Percentiles rank a stretch among this genome's conserved stretches.
These are phyloP conservation scores for Pleurotus tuoliensis DNA, from an alignment of 768 basidiomycete genomes.

Conservation along the genomic window DNA sequence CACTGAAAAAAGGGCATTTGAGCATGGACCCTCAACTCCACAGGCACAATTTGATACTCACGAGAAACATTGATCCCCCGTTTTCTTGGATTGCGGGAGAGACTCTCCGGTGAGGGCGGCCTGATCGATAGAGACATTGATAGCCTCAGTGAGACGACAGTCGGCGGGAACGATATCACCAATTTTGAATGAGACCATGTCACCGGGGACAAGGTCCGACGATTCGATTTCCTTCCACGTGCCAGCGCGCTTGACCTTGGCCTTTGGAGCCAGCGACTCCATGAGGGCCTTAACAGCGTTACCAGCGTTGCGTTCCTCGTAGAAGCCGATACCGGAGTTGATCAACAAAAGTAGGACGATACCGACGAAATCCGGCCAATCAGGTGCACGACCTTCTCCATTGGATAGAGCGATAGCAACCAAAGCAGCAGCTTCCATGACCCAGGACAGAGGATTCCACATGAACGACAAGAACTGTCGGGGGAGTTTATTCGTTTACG, in stretches of 20 bases:
- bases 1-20: conserved; percentile 38
- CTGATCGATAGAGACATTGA: conserved; percentile 98
- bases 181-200: conserved; percentile 97
- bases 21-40: conserved; percentile 5
- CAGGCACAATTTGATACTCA: conserved; percentile 38
- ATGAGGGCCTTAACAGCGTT: conserved; percentile 99
- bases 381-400: conserved; percentile 80
- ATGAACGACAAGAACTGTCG: conserved; percentile 88
- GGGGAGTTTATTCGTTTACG: no score
- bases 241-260: conserved; percentile 85
- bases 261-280: conserved; percentile 99
- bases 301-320: conserved; percentile 95
- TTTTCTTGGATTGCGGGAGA: conserved; percentile 88
- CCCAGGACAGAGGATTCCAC: conserved; percentile 99
- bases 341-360: conserved; percentile 87
- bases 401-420: conserved; percentile 96
- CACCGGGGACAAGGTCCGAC: conserved; percentile 85
- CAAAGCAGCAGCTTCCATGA: conserved; percentile 96
- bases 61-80: conserved; percentile 98
- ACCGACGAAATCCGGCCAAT: conserved; percentile 98
- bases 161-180: conserved; percentile 98
- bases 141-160: conserved; percentile 92
- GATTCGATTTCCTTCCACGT: conserved; percentile 91
- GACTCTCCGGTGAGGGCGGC: conserved; percentile 98
- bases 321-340: conserved; percentile 98